Evolutionary conservation across 2,329 filamentous ascomycete species (phyloP).

Genomic region (Neofusicoccum ribis): DNA sequence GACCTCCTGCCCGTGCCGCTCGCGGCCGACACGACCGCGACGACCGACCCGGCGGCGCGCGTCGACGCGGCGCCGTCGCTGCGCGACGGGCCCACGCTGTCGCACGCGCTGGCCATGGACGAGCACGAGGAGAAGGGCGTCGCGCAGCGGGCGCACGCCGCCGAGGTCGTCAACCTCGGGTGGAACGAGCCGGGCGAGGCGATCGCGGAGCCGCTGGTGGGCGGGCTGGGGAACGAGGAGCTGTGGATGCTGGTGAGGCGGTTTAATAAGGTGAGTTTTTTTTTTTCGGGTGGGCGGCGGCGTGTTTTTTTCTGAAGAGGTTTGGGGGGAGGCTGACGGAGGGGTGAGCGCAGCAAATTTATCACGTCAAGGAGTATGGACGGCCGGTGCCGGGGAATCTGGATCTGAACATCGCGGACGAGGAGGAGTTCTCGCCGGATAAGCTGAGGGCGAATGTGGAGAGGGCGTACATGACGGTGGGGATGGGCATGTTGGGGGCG

Average conservation of each 20-base stretch:
- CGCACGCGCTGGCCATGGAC: slow-evolving; percentile 49
- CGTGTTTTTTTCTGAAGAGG: too few species aligned
- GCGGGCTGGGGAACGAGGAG: slow-evolving; percentile 70
- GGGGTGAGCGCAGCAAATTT: too few species aligned
- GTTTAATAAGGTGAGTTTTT: slow-evolving; percentile 65
- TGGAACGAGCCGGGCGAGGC: slow-evolving; percentile 63
- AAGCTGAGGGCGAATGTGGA: slow-evolving; percentile 78
- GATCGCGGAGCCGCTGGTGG: slow-evolving; percentile 63
- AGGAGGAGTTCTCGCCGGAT: slow-evolving; percentile 83
- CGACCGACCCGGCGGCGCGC: slow-evolving; percentile 14
- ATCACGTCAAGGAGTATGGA: too few species aligned
- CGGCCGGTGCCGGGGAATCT: slow-evolving; percentile 64
- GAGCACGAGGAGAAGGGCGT: slow-evolving; percentile 48
- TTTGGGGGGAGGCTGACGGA: too few species aligned
- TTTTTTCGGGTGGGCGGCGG: too few species aligned
- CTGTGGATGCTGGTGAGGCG: slow-evolving; percentile 70
- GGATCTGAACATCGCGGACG: slow-evolving; percentile 77
- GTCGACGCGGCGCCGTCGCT: slow-evolving; percentile 34
- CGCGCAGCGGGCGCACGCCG: slow-evolving; percentile 42
- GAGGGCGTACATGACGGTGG: slow-evolving; percentile 77
- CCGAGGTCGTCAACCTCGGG: slow-evolving; percentile 66
- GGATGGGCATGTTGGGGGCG: slow-evolving; percentile 62
- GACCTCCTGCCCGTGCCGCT: slow-evolving; percentile 38
- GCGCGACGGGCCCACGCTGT: slow-evolving; percentile 45
- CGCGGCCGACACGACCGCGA: slow-evolving; percentile 29